Base-by-base conservation (phyloP, 2,329 filamentous ascomycete genomes). In the Paradendryphiella salina region DNA sequence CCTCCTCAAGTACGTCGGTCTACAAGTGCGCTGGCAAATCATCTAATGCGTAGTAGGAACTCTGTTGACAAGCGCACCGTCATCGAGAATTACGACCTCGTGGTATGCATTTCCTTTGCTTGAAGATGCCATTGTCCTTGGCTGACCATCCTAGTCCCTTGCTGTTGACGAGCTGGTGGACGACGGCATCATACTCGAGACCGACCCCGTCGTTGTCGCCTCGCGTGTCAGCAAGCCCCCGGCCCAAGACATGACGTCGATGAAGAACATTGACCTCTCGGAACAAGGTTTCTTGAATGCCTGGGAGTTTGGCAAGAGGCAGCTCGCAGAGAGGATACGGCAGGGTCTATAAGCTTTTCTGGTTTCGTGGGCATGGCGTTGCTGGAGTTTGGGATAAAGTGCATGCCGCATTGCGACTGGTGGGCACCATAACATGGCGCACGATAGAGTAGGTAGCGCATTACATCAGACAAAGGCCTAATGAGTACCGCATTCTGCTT, bases 81-180 rank as follows among this genome's bases (percentile, higher is more conserved):
- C 61, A 87, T 97, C 69, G 94, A 99, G 77, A 97, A 97, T 82
- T 99, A 97, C 80, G 94, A 97, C 75, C 83, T 97, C 17, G 89
- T 96, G 56, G 70, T 73, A 65, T 28, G 70, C 23, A 17, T 15
- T 15, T 13, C 15, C 15, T 7, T 62, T 32, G 13, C n/a, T 17
- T 15, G 17, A 20, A 10, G 14, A 3, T 3, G 13, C 15, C 29
- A 35, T 14, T 17, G 31, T 20, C 34, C 11, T 11, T 39, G 14
- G 96, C 66, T 70, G 94, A 82, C 91, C 94, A 73, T 80, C 93
- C 18, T 88, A 96, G 56, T 89, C 91, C 11, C 84, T 99, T 46
- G 90, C 92, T 36, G 89, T 99, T 59, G 94, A 99, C 75, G 94
- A 99, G 76, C 62, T 75, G 33, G 72, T 74, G n/a, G 73, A 75